phyloP scores from a whole-genome alignment of 768 basidiomycete species.

The Leccinellum rugosiceps region DNA sequence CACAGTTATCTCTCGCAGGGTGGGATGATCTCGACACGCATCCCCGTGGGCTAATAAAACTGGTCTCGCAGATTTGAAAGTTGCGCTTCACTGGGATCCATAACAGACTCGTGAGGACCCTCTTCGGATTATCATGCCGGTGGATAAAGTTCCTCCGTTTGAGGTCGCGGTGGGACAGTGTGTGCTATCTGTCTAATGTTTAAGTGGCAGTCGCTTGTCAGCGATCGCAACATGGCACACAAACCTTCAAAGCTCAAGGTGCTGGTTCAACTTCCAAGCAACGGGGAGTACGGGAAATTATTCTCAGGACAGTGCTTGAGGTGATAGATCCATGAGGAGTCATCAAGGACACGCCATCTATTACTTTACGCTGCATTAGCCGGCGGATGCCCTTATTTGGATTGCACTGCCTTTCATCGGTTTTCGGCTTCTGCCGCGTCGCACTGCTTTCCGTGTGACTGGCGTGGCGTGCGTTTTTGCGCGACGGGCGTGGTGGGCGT shows the following conservation, averaged over 20 bases:
- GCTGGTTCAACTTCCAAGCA: not conserved
- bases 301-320: not conserved
- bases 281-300: not conserved
- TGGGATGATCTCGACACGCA: not conserved
- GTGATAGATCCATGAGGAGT: too few relatives aligned
- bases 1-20: not conserved
- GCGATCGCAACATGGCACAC: not conserved
- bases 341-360: not conserved
- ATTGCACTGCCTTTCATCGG: too few relatives aligned
- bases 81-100: not conserved
- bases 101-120: not conserved
- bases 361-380: too few relatives aligned
- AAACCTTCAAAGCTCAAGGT: not conserved
- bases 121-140: not conserved
- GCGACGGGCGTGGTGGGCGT: too few relatives aligned
- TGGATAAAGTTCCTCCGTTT: not conserved
- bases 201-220: not conserved
- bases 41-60: slow-evolving; percentile 1
- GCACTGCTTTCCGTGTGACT: too few relatives aligned
- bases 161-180: not conserved
- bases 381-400: too few relatives aligned
- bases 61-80: not conserved
- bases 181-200: not conserved
- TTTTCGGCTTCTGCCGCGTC: too few relatives aligned
- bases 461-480: too few relatives aligned